Conservation (phyloP, 2,329 filamentous ascomycete species). For the Fusarium tricinctum region DNA sequence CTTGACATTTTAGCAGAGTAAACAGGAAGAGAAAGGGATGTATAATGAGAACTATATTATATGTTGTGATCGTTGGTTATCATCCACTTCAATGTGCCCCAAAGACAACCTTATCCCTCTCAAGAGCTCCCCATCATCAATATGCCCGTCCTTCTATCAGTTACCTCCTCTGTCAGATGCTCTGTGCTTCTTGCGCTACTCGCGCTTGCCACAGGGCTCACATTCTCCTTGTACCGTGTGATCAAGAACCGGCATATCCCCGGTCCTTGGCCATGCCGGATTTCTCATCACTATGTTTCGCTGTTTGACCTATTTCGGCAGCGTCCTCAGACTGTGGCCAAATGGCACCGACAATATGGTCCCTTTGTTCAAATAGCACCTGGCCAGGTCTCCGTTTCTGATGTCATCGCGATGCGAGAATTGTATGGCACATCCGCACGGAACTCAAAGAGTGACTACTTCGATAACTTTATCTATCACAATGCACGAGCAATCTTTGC, state of each 20-base stretch:
- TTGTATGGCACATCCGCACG: background rate
- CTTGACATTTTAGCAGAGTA: background rate
- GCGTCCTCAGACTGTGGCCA: constrained; percentile 6
- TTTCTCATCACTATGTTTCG: constrained; percentile 10
- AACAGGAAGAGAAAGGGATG: background rate
- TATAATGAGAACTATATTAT: background rate
- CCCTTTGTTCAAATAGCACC: constrained; percentile 10
- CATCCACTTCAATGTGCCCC: no score
- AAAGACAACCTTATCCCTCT: no score
- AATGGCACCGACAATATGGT: constrained; percentile 5
- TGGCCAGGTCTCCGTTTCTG: constrained; percentile 3
- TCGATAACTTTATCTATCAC: background rate
- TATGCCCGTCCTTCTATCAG: background rate
- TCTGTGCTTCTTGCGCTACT: background rate
- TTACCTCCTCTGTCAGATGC: background rate
- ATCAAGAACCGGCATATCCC: constrained; percentile 4
- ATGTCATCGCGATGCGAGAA: constrained; percentile 5
- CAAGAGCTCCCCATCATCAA: background rate
- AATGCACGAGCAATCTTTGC: constrained; percentile 1
- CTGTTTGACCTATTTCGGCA: constrained; percentile 1
- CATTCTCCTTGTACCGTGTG: background rate
- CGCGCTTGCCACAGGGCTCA: background rate
- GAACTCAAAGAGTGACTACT: constrained; percentile 3
- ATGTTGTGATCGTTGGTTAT: no score
- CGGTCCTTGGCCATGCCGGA: constrained; percentile 1